Evolutionary conservation across 495 filamentous ascomycete species (phyloP), one percentile per base, ranked within the genome.

Genomic region (Xylaria intraflava): DNA sequence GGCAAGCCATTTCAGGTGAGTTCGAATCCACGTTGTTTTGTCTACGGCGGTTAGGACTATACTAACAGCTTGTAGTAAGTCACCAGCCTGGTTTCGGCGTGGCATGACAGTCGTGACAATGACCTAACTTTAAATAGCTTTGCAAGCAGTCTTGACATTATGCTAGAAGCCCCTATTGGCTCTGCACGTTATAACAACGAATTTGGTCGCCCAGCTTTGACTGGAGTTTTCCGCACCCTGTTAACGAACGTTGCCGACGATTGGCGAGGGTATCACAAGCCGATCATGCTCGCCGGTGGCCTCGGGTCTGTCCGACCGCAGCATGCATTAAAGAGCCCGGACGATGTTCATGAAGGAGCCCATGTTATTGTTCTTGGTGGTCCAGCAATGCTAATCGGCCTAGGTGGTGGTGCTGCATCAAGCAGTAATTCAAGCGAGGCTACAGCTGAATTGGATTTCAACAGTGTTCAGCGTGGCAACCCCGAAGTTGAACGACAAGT

Each of bases 251-350:
- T 85, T 40, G 72, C 82, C 44, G 69, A 79, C 16, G 92, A 98
- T 44, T 72, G 88, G 44, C 77, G 94, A 59, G 93, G 93, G 14
- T 98, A 95, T 61, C 92, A 96, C 74, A 98, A 98, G 72, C 93
- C 93, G 6, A 96, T 98, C 68, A 96, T 98, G 90, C 86, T 98
- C 73, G 93, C 94, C 51, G 94, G 93, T 55, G 93, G 94, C 64
- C 80, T 96, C 40, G 94, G 93, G 31, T 95, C 88, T n/a, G 91
- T 97, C n/a, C 71, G 94, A 51, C 92, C 93, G 0, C 84, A 91
- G 61, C 87, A 96, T 67, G 90, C 93, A 4, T 77, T 94, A 43
- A 98, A 98, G 69, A 75, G 85, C 53, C 79, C 82, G 2, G 75
- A 79, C 11, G 75, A 87, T 55, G 92, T 97, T 10, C 81, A 83